Evolutionary conservation across 1,284 basidiomycete genomes (phyloP).

Genomic region (Fomitopsis betulina): DNA sequence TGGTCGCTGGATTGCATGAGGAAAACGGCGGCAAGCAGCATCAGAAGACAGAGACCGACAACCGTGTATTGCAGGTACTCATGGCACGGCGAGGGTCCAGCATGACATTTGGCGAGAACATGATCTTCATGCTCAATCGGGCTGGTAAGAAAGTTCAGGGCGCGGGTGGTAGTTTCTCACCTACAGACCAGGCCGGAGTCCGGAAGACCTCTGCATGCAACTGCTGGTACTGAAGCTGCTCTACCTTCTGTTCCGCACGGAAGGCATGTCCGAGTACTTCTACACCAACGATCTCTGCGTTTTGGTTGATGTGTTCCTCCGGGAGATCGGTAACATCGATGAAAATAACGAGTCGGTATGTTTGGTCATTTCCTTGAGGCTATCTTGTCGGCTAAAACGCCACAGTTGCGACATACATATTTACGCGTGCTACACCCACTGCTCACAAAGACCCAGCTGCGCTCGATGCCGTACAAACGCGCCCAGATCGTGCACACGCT

Average conservation of each 20-base stretch:
- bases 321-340: constrained; percentile 87
- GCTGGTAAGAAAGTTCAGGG: constrained; percentile 54
- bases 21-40: constrained; percentile 10
- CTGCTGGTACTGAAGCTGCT: constrained; percentile 92
- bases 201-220: constrained; percentile 94
- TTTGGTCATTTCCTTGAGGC: constrained; percentile 10
- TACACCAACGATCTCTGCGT: constrained; percentile 98
- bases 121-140: constrained; percentile 98
- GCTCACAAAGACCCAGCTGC: constrained; percentile 91
- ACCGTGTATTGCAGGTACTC: constrained; percentile 81
- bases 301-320: constrained; percentile 93
- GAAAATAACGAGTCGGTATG: constrained; percentile 91
- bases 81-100: constrained; percentile 79
- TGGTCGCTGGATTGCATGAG: constrained; percentile 68
- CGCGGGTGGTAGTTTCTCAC: background rate
- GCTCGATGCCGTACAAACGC: constrained; percentile 85
- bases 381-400: background rate
- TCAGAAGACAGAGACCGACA: constrained; percentile 41
- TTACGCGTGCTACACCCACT: constrained; percentile 95
- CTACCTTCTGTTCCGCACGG: constrained; percentile 92
- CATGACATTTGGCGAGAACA: constrained; percentile 96
- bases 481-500: constrained; percentile 83
- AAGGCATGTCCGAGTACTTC: constrained; percentile 93
- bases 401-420: constrained; percentile 91
- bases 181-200: constrained; percentile 57